These are phyloP conservation scores for Spencermartinsiella ligniputridi DNA, from an alignment of 1,139 yeast genomes.

Conservation along the genomic window DNA sequence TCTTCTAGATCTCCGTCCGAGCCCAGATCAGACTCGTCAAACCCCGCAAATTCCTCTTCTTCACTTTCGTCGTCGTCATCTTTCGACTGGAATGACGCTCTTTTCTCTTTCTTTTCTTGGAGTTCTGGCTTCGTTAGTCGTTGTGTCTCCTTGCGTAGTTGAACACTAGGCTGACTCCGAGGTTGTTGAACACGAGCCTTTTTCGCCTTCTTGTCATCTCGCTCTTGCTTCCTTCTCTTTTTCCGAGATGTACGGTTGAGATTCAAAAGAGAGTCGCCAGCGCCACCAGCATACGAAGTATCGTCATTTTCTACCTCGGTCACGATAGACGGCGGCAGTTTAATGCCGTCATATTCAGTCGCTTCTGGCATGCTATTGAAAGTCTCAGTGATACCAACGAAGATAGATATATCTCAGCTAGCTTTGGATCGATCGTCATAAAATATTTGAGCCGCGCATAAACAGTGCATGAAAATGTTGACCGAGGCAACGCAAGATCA, in stretches of 20 bases:
- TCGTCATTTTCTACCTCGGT: slow-evolving; percentile 57
- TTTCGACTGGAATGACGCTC: slow-evolving; percentile 1
- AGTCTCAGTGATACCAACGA: no score
- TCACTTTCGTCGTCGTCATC: slow-evolving; percentile 6
- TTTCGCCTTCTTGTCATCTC: slow-evolving; percentile 48
- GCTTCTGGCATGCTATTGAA: background rate
- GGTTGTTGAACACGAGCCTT: slow-evolving; percentile 12
- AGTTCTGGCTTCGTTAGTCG: background rate
- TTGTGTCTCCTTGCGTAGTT: no score
- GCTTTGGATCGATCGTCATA: no score
- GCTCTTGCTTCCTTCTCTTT: slow-evolving; percentile 54
- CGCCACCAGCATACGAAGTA: slow-evolving; percentile 25
- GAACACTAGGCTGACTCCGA: no score
- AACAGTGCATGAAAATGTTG: no score
- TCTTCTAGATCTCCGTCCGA: slow-evolving; percentile 6
- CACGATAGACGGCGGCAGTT: slow-evolving; percentile 61
- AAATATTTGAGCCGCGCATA: background rate
- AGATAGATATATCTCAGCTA: no score
- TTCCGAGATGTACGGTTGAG: slow-evolving; percentile 42
- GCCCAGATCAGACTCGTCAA: slow-evolving; percentile 23
- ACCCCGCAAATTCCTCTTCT: slow-evolving; percentile 14
- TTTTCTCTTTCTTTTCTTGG: background rate
- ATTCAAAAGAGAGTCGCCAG: slow-evolving; percentile 31
- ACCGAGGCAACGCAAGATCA: no score
- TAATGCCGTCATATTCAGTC: slow-evolving; percentile 29